Conservation (phyloP, 176 grass and related monocot genomes). For the Juncus effusus region DNA sequence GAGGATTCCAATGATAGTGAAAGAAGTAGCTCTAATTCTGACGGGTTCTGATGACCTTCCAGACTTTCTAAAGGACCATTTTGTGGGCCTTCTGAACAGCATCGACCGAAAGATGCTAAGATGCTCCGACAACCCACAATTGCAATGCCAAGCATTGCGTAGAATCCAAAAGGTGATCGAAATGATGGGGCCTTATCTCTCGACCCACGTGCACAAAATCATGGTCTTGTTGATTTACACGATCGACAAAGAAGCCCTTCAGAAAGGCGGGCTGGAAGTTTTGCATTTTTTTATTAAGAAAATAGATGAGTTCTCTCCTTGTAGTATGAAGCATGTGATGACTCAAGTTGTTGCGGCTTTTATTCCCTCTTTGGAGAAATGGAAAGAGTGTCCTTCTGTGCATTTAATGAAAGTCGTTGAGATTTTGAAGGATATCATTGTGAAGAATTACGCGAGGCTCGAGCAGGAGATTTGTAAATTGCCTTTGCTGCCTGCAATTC, state of each 20-base stretch:
- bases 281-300: constrained; percentile 86
- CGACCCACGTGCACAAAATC: constrained; percentile 90
- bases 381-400: constrained; percentile 55
- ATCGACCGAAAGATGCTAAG: constrained; percentile 92
- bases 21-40: constrained; percentile 72
- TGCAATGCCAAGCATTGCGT: constrained; percentile 76
- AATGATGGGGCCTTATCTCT: constrained; percentile 96
- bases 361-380: constrained; percentile 71
- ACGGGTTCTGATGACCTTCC: constrained; percentile 70
- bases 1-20: constrained; percentile 64
- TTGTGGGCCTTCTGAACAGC: constrained; percentile 91
- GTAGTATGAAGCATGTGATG: constrained; percentile 89
- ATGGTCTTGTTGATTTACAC: constrained; percentile 92
- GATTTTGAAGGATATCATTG: constrained; percentile 81
- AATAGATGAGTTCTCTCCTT: constrained; percentile 66
- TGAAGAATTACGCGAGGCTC: constrained; percentile 58
- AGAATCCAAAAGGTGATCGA: constrained; percentile 80
- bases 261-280: constrained; percentile 60
- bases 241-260: constrained; percentile 86
- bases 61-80: constrained; percentile 91
- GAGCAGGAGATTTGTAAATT: constrained; percentile 82
- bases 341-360: constrained; percentile 95
- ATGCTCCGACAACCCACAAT: constrained; percentile 46
- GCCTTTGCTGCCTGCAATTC: constrained; percentile 76
- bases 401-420: constrained; percentile 73